Evolutionary conservation across 2,329 filamentous ascomycete species (phyloP).

Genomic region (Alternaria atra): DNA sequence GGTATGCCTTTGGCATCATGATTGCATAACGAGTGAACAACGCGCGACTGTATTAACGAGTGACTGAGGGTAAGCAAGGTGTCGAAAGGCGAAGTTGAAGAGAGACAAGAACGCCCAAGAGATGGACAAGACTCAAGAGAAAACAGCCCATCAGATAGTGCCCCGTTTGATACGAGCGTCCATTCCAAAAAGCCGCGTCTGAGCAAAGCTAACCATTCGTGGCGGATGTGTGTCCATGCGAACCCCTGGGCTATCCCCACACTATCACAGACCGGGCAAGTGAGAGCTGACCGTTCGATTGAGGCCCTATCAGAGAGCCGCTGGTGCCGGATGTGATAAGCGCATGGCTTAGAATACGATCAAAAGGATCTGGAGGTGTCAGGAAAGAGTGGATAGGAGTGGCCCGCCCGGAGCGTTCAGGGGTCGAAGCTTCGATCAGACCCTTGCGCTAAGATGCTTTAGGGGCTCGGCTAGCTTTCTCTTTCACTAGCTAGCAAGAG

Average conservation of each 20-base stretch:
- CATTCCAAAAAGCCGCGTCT: conserved; percentile 23
- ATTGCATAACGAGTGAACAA: conserved; percentile 38
- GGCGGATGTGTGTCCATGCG: conserved; percentile 18
- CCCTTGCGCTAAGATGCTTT: conserved; percentile 25
- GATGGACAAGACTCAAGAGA: conserved; percentile 28
- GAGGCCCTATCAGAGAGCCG: conserved; percentile 20
- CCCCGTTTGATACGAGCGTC: conserved; percentile 20
- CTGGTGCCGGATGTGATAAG: conserved; percentile 24
- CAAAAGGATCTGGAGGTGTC: conserved; percentile 25
- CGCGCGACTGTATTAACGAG: conserved; percentile 18
- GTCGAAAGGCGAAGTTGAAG: conserved; percentile 15
- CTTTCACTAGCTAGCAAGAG: conserved; percentile 14
- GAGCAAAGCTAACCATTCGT: conserved; percentile 28
- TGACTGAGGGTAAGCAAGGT: conserved; percentile 11
- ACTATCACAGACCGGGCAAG: conserved; percentile 27
- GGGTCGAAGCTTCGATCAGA: conserved; percentile 14
- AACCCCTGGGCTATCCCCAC: conserved; percentile 25
- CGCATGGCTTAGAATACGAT: conserved; percentile 25
- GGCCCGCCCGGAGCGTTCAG: conserved; percentile 17
- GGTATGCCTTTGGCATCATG: conserved; percentile 43
- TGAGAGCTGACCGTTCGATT: conserved; percentile 13
- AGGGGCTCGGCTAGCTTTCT: conserved; percentile 13
- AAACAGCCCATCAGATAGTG: conserved; percentile 18
- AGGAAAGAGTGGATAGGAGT: conserved; percentile 27
- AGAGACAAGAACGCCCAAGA: conserved; percentile 27